Evolutionary conservation across 192 early-diverging fungal genomes (phyloP).

Genomic region (Dissophora globulifera): DNA sequence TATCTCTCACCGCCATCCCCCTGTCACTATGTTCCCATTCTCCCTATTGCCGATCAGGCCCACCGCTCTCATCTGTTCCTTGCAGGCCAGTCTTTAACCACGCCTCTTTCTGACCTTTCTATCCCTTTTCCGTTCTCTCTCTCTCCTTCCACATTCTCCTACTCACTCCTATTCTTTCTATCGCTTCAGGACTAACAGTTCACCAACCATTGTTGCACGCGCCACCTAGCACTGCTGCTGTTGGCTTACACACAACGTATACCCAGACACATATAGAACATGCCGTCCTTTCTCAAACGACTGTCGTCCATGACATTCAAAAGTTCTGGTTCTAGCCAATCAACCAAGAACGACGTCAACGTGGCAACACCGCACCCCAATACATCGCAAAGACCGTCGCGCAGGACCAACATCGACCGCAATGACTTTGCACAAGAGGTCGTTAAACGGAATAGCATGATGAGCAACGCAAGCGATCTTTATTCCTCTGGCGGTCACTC

Average conservation of each 20-base stretch:
- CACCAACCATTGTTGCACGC: too few species aligned
- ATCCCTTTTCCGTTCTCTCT: too few species aligned
- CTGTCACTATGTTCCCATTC: not conserved
- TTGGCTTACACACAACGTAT: too few species aligned
- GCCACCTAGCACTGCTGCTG: too few species aligned
- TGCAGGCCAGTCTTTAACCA: too few species aligned
- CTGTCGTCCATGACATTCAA: not conserved
- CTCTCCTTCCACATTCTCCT: not conserved
- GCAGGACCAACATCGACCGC: not conserved
- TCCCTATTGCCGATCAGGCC: not conserved
- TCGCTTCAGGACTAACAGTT: too few species aligned
- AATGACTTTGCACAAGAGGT: conserved; percentile 1
- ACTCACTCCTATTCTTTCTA: too few species aligned
- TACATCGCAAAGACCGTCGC: not conserved
- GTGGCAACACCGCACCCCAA: not conserved
- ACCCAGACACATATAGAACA: conserved; percentile 2
- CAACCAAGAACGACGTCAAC: not conserved
- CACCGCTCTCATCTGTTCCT: not conserved
- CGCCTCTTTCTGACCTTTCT: too few species aligned
- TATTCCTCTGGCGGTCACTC: not conserved
- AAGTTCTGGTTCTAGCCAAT: not conserved
- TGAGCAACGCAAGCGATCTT: not conserved
- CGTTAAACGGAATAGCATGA: not conserved
- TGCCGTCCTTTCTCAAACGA: conserved; percentile 18
- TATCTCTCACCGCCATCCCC: not conserved